Evolutionary conservation across 208 protist species (phyloP).

Genomic region (Leishmania aethiopica): DNA sequence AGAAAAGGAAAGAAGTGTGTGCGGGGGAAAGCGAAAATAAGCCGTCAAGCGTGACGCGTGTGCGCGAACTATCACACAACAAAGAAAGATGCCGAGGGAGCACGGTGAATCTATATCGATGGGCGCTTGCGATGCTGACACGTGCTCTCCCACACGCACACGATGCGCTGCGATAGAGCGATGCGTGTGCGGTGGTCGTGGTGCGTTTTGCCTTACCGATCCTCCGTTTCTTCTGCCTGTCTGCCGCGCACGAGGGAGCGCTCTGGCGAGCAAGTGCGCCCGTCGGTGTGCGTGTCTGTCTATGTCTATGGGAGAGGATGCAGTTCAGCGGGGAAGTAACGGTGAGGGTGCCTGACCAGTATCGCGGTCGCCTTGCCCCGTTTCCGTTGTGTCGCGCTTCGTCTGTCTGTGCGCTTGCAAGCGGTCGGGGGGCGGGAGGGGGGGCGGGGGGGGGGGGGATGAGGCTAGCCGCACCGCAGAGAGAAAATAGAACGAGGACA

Average conservation of each 20-base stretch:
- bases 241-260: not conserved
- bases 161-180: not conserved
- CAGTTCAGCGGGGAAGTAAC: no score
- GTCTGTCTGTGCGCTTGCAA: not conserved
- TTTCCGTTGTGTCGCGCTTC: not conserved
- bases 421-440: not conserved
- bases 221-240: not conserved
- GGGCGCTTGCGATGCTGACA: no score
- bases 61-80: not conserved
- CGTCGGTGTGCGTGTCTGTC: not conserved
- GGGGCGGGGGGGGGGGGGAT: not conserved
- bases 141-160: not conserved
- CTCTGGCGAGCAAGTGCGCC: not conserved
- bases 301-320: not conserved
- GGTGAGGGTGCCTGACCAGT: not conserved
- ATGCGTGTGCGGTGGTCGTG: not conserved
- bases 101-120: no score
- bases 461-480: not conserved
- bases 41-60: not conserved
- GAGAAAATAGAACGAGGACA: not conserved
- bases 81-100: no score
- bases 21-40: no score
- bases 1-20: no score
- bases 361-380: not conserved
- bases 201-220: not conserved